Evolutionary conservation across 768 basidiomycete species (phyloP), one percentile per base, ranked within the genome.

Genomic region (Dentipellis fragilis): DNA sequence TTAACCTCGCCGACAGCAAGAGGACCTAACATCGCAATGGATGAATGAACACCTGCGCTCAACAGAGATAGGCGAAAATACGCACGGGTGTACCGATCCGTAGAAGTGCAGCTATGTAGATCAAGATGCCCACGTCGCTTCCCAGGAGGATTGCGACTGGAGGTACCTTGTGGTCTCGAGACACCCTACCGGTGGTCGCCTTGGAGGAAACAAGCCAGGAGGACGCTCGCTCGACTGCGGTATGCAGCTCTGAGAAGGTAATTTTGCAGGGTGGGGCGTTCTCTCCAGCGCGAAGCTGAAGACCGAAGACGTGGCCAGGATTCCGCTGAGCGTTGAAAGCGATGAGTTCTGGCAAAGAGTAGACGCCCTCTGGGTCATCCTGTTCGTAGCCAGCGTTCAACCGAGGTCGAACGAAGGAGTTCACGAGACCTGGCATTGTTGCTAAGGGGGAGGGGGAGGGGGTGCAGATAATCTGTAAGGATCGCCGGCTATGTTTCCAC

Each of bases 1-100:
- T 65, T 23, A 73, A 61, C 10, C 72, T 68, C 3, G 73, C 67
- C 8, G 72, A 74, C 39, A 74, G 58, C 48, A 68, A 52, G 12
- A 73, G 63, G 6, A 71, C 71, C 72, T 73, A 35, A 10, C 36
- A 39, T 39, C 21, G 37, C 7, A 40, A 36, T 16, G 10, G 46
- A 17, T 29, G 39, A 45, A 21, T 17, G 42, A 34, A 38, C 5
- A 37, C 37, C 29, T 29, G 29, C 29, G 29, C 17, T 23, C 21
- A 53, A 36, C 10, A 34, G 19, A 11, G 40, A 14, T 17, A 16
- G 29, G 29, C 29, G 29, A 29, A 14, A 22, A 10, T 17, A 61
- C 71, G 63, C 48, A 73, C 73, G 10, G 72, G 72, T 10, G 68
- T 67, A 8, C 72, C 72, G 29, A 72, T 66, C 40, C 71, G 65